Base-by-base conservation (phyloP, 306 rosid species). In the Fragaria ananassa region DNA sequence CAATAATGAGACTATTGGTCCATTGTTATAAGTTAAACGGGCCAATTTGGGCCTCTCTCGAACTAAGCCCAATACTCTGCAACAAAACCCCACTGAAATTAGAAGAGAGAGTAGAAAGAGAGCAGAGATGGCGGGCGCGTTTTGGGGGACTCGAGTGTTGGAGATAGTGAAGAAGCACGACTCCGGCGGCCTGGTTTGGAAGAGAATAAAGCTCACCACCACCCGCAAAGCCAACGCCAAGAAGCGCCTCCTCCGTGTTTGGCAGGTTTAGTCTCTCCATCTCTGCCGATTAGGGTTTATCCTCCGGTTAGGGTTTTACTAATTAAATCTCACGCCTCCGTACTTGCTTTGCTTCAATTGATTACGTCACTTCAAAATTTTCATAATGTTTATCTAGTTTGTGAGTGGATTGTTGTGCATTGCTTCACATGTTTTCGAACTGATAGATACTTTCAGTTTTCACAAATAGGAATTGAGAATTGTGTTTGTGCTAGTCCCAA, bases 151-250 rank as follows among this genome's bases (percentile, higher is more conserved):
- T 2, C 81, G 97, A 64, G 87, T 89, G 70, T 49, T 94, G 96
- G 89, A 91, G 89, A 89, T 91, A 27, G 98, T 94, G 87, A 94
- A 91, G 94, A 94, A 94, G 88, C 96, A 91, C 72, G 97, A 94
- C 72, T 90, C 98, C 0, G 96, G 95, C 73, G 97, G 97, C 17
- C 83, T 92, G 3, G 79, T 94, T 21, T 92, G 98, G 98, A 94
- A 94, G 92, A 85, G 96, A 76, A 90, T 94, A 18, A 91, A 94
- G 79, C 97, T 94, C 86, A 94, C 97, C 25, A 8, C 93, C 70
- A 94, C 98, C 31, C 93, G 97, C 41, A 92, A 89, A 81, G 96
- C 97, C 85, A 94, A 94, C 79, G 97, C 98, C 79, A 89, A 88
- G 87, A 95, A 95, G 80, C 96, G 98, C 65, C 96, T 95, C 70